Percentiles rank a stretch among this genome's conserved stretches.
phyloP scores from a whole-genome alignment of 495 filamentous ascomycete species.

The Staphylotrichum tortipilum region DNA sequence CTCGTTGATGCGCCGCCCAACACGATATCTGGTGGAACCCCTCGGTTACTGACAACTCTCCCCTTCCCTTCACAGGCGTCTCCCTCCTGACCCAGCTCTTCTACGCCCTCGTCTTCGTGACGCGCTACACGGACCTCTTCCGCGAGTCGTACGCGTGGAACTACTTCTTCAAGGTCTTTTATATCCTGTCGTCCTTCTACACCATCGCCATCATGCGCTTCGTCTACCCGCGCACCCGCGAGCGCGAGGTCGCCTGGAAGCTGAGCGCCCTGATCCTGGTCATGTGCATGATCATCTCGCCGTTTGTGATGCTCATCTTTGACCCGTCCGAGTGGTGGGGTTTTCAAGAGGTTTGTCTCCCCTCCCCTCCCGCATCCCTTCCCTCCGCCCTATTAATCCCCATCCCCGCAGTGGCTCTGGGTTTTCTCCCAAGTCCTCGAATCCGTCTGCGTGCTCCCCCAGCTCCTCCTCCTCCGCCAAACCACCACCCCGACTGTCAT shows the following conservation, averaged over 20 bases:
- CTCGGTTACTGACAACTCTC: conserved; percentile 21
- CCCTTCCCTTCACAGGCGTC: conserved; percentile 50
- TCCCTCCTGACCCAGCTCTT: conserved; percentile 91
- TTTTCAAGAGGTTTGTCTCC: conserved; percentile 46
- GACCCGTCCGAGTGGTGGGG: conserved; percentile 29
- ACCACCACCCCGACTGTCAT: conserved; percentile 94
- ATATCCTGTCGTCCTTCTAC: conserved; percentile 76
- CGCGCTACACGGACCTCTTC: conserved; percentile 83
- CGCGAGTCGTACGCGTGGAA: conserved; percentile 48
- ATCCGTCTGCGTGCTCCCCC: conserved; percentile 81
- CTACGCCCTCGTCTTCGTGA: conserved; percentile 77
- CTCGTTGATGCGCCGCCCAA: background rate
- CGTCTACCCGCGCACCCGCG: conserved; percentile 77
- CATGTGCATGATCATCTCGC: conserved; percentile 52
- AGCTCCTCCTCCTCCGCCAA: conserved; percentile 83
- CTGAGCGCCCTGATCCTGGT: conserved; percentile 56
- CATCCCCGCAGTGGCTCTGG: conserved; percentile 55
- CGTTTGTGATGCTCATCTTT: conserved; percentile 59
- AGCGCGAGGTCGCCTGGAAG: conserved; percentile 87
- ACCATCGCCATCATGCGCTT: conserved; percentile 80
- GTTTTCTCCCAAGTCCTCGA: conserved; percentile 86
- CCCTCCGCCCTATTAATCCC: background rate
- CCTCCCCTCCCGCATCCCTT: background rate
- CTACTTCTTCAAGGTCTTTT: conserved; percentile 75
- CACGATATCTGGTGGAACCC: too few relatives aligned